Evolutionary conservation across 768 basidiomycete species (phyloP), one percentile per base, ranked within the genome.

Genomic region (Favolaschia claudopus): DNA sequence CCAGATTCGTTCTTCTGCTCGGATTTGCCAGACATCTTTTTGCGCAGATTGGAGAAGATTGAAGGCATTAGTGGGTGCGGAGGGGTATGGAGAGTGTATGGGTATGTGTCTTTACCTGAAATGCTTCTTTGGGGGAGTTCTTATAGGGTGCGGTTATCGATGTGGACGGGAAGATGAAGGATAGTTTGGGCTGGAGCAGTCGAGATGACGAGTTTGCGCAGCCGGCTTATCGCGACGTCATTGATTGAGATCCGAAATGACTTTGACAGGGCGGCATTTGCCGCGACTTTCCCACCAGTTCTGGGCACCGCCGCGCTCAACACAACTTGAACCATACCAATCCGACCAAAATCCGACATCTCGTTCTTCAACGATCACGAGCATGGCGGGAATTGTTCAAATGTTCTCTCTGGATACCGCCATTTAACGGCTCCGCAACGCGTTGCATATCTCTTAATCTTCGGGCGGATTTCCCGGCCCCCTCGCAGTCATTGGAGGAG

Each of bases 1-100:
- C 63, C 62, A 5, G n/a, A n/a, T n/a, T 15, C 36, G 28, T 54
- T 55, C 40, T 45, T 48, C 17, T 48, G 27, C 6, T 51, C 49
- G 10, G 57, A 24, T 55, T 63, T 55, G 31, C 33, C 33, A n/a
- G 58, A 56, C 62, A 64, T 64, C 22, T 50, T 44, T 43, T 63
- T 59, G 36, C 44, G 29, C 22, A 56, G 7, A 17, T 56, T 59
- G n/a, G 62, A 55, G 58, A 64, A 50, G 58, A 59, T 27, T 19
- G 47, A 46, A 19, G 58, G 54, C 58, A 64, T 64, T 45, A 49
- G 32, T 43, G 37, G 40, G 28, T 29, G 36, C 38, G 17, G 28
- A 36, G 22, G 14, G 4, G 20, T 12, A 15, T 36, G 34, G 5
- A 24, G 50, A 50, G 58, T 51, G 31, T 33, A 43, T 12, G 22